Conservation (phyloP, 106 monocot genomes). For the Dioscorea dumetorum region DNA sequence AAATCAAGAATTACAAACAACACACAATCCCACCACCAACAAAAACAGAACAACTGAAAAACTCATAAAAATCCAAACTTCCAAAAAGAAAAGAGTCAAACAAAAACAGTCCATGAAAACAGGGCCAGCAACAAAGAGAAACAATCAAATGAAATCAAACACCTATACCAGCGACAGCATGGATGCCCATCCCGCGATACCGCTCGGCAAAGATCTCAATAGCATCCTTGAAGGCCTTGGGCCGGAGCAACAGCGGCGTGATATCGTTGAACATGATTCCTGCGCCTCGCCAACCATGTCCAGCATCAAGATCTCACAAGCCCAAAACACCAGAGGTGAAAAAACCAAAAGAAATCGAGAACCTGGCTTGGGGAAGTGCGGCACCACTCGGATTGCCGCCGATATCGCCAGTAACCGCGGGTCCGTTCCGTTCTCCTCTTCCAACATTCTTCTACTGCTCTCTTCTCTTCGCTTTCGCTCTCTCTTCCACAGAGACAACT, state of each 20-base stretch:
- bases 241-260: slow-evolving; percentile 70
- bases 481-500: background rate
- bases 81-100: no score
- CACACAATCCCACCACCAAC: no score
- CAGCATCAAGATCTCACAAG: background rate
- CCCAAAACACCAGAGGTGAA: background rate
- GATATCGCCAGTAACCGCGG: slow-evolving; percentile 69
- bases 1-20: no score
- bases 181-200: slow-evolving; percentile 57
- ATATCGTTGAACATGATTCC: slow-evolving; percentile 98
- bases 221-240: slow-evolving; percentile 68
- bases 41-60: no score
- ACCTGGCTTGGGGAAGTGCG: slow-evolving; percentile 96
- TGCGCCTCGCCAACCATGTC: slow-evolving; percentile 3
- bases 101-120: no score
- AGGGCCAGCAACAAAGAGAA: no score
- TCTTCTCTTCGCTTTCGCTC: slow-evolving; percentile 6
- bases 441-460: slow-evolving; percentile 25
- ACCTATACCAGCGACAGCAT: slow-evolving; percentile 75
- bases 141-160: background rate
- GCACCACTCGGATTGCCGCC: slow-evolving; percentile 80
- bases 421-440: slow-evolving; percentile 38
- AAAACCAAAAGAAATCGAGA: background rate
- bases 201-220: slow-evolving; percentile 75
- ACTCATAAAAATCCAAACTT: no score